Base-by-base conservation (phyloP, 73 alveolate species). In the Paramecium pentaurelia region DNA sequence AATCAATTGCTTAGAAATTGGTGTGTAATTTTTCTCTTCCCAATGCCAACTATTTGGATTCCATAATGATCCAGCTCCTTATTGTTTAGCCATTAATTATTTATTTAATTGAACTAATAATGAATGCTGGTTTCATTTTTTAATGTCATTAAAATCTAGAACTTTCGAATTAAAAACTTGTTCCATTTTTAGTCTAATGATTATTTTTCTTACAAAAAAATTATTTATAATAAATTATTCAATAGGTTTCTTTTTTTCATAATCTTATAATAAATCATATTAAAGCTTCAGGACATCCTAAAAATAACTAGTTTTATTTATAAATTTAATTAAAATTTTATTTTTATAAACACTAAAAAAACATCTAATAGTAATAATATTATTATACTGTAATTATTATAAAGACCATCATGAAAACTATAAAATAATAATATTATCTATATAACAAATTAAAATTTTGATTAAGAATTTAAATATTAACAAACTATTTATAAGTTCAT, bases 41-140 rank as follows among this genome's bases (percentile, higher is more conserved):
- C 77, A 80, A 45, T 80, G 77, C 91, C 91, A 80, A 34, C 91
- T 80, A 45, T 80, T 80, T 38, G 91, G 91, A 80, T 80, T 80
- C 91, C 91, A 80, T 9, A 80, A 8, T 80, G 91, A 80, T 10
- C 87, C 87, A 14, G 87, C 87, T 73, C 87, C 87, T 73, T 73
- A 37, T 73, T 12, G 25, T 73, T 73, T 73, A 11, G 83, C 83
- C 45, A 64, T 27, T 12, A 12, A 22, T 64, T 64, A 64, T 64
- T 28, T 64, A 27, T 27, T 64, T 64, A 27, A 64, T 60, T 64
- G 47, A 64, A 27, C 27, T 30, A 16, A n/a, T 18, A 11, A 64
- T 11, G 0, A 11, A 27, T 25, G 49, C 27, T 27, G 83, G 68
- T 64, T 64, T 64, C 83, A 64, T 34, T 34, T 60, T 22, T 28